Percentiles rank a stretch among this genome's conserved stretches.
These are phyloP conservation scores for Pyricularia grisea DNA, from an alignment of 2,329 filamentous ascomycete genomes.

Conservation along the genomic window DNA sequence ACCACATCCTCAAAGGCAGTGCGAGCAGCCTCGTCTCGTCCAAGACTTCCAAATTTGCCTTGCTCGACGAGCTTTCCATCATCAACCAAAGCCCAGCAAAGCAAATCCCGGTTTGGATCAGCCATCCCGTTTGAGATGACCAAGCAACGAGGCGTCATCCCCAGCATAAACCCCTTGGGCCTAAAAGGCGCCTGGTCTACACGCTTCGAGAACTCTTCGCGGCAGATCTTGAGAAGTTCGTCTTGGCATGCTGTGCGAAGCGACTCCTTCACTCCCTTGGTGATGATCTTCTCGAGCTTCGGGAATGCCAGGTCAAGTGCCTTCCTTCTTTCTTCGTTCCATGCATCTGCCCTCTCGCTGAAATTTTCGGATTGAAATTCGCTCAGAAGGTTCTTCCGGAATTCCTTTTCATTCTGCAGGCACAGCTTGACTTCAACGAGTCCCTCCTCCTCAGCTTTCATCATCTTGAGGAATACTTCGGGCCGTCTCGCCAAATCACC, in stretches of 20 bases:
- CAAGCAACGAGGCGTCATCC: constrained; percentile 79
- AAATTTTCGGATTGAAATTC: constrained; percentile 93
- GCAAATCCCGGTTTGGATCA: constrained; percentile 62
- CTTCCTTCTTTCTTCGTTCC: constrained; percentile 82
- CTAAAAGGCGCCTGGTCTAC: constrained; percentile 96
- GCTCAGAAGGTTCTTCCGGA: constrained; percentile 66
- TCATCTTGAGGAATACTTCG: constrained; percentile 91
- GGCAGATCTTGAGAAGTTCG: constrained; percentile 76
- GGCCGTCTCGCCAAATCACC: constrained; percentile 72
- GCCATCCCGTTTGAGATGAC: constrained; percentile 80
- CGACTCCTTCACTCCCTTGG: constrained; percentile 89
- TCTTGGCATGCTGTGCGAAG: constrained; percentile 92
- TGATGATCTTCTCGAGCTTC: constrained; percentile 75
- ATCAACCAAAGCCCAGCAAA: constrained; percentile 88
- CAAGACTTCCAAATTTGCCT: constrained; percentile 75
- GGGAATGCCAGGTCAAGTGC: constrained; percentile 72
- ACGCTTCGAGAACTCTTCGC: constrained; percentile 80
- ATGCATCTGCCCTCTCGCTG: constrained; percentile 88
- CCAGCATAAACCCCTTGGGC: constrained; percentile 82
- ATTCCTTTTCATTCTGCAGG: constrained; percentile 66
- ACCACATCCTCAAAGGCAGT: constrained; percentile 71
- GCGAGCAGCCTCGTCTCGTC: constrained; percentile 56
- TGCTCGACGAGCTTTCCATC: constrained; percentile 86
- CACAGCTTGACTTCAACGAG: constrained; percentile 76
- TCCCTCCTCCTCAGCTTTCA: constrained; percentile 91